Evolutionary conservation across 2,329 filamentous ascomycete genomes (phyloP).

Genomic region (Orbilia blumenaviensis): DNA sequence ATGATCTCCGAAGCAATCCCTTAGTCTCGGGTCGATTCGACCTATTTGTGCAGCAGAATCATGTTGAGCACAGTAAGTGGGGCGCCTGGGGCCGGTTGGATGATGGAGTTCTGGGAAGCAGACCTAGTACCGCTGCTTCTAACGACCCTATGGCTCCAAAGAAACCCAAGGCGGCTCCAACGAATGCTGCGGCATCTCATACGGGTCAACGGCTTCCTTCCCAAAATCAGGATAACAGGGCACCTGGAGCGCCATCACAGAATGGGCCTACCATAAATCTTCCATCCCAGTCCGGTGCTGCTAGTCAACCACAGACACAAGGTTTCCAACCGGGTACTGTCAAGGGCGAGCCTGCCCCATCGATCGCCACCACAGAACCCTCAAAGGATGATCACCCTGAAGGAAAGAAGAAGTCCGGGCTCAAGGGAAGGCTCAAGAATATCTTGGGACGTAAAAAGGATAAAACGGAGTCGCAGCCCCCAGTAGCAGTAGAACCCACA

Average conservation of each 20-base stretch:
- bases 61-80: slow-evolving; percentile 25
- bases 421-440: slow-evolving; percentile 15
- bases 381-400: slow-evolving; percentile 29
- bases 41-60: slow-evolving; percentile 2
- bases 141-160: slow-evolving; percentile 45
- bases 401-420: slow-evolving; percentile 35
- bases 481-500: background rate
- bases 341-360: slow-evolving; percentile 19
- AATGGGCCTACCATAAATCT: background rate
- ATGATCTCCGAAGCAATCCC: slow-evolving; percentile 43
- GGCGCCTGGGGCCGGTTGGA: slow-evolving; percentile 39
- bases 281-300: background rate
- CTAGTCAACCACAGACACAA: slow-evolving; percentile 12
- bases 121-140: slow-evolving; percentile 48
- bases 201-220: background rate
- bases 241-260: background rate
- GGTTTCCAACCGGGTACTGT: slow-evolving; percentile 2
- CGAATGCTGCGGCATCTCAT: background rate
- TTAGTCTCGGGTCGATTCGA: slow-evolving; percentile 43
- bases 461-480: slow-evolving; percentile 15
- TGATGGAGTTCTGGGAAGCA: slow-evolving; percentile 40
- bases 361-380: slow-evolving; percentile 11
- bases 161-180: slow-evolving; percentile 4
- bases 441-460: slow-evolving; percentile 41
- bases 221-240: slow-evolving; percentile 14